phyloP scores from a whole-genome alignment of 1,284 basidiomycete species.

The Pisolithus thermaeus region DNA sequence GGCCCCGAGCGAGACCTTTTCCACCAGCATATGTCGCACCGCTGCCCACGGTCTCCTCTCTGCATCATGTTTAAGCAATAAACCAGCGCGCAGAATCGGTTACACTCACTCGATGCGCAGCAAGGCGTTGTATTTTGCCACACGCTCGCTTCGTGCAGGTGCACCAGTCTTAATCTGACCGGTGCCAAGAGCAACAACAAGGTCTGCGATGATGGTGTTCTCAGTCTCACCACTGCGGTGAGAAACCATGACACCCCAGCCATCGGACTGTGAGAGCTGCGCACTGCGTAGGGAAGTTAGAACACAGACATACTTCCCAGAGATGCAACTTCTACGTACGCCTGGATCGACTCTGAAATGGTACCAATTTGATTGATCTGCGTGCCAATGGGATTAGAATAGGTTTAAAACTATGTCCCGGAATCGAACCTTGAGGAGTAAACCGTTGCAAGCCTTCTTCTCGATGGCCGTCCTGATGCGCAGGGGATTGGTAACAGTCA shows the following conservation, averaged over 20 bases:
- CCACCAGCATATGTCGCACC: conserved; percentile 70
- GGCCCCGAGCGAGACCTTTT: conserved; percentile 76
- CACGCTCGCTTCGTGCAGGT: conserved; percentile 88
- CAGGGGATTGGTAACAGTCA: conserved; percentile 97
- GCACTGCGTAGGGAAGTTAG: conserved; percentile 48
- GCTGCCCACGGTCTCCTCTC: conserved; percentile 70
- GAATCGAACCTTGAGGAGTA: conserved; percentile 81
- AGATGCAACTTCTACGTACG: conserved; percentile 44
- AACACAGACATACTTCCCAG: background rate
- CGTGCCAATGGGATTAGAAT: background rate
- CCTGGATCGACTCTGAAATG: conserved; percentile 97
- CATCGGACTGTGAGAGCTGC: conserved; percentile 93
- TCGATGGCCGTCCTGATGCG: conserved; percentile 99
- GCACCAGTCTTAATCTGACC: conserved; percentile 99
- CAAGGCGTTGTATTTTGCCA: conserved; percentile 89
- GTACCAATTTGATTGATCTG: conserved; percentile 98
- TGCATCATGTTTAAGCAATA: conserved; percentile 28
- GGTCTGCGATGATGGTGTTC: conserved; percentile 96
- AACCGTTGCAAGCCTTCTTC: conserved; percentile 99
- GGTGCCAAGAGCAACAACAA: conserved; percentile 88
- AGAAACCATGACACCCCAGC: conserved; percentile 99
- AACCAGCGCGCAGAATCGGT: background rate
- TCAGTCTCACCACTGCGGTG: conserved; percentile 98
- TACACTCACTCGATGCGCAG: conserved; percentile 81
- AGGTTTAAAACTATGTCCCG: background rate